Percentiles rank a stretch among this genome's conserved stretches.
Conservation (phyloP, 441 rosid species). For the Codiaeum variegatum region DNA sequence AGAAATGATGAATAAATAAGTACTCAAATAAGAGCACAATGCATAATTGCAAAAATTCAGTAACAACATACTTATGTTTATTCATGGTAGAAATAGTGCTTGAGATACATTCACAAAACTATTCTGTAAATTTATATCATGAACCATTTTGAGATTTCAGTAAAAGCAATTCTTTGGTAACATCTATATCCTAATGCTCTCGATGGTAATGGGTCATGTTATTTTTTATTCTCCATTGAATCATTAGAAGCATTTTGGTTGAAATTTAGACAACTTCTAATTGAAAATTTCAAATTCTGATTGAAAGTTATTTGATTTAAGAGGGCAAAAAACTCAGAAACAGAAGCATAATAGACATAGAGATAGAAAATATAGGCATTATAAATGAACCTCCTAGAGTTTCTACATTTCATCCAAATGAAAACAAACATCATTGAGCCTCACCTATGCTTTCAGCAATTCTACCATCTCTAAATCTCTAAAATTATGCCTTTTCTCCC, state of each 20-base stretch:
- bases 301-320: no score
- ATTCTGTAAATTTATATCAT: constrained; percentile 53
- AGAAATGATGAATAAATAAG: not conserved
- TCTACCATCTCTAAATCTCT: constrained; percentile 90
- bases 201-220: not conserved
- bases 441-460: constrained; percentile 93
- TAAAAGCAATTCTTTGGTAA: no score
- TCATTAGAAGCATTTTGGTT: not conserved
- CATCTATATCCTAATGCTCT: no score
- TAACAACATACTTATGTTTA: constrained; percentile 47
- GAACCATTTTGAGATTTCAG: no score
- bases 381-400: no score
- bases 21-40: not conserved
- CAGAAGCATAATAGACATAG: no score
- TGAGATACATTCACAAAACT: constrained; percentile 39
- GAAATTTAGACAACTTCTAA: not conserved
- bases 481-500: constrained; percentile 87
- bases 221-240: not conserved
- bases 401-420: no score
- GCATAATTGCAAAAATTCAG: not conserved
- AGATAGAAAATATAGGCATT: no score
- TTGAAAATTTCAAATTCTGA: not conserved
- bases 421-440: no score
- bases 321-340: no score
- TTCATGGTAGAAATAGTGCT: constrained; percentile 48